Evolutionary conservation across 129 eudicot species (phyloP).

Genomic region (Centaurea solstitialis): DNA sequence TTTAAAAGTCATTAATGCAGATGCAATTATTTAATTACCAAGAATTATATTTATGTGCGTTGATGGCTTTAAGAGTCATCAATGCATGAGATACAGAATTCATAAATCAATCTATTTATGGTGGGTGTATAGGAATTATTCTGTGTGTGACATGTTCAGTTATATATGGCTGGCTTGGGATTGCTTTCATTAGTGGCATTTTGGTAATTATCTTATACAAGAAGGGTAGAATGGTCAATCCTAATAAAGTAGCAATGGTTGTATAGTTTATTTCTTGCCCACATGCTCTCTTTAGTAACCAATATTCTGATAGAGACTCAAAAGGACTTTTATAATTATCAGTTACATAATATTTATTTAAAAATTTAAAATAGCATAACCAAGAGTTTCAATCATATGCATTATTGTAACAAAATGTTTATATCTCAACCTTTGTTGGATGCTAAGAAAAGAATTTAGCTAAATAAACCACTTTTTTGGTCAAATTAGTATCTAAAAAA

Average conservation of each 20-base stretch:
- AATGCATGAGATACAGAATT: neutral
- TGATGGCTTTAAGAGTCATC: neutral
- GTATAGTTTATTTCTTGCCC: constrained; percentile 29
- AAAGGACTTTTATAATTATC: neutral
- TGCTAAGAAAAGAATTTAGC: neutral
- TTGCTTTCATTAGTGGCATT: constrained; percentile 12
- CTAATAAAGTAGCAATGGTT: constrained; percentile 3
- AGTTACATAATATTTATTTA: neutral
- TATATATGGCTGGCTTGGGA: neutral
- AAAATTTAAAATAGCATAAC: neutral
- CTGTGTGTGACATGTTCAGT: neutral
- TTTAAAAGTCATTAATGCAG: too few relatives aligned
- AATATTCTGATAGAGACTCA: constrained; percentile 26
- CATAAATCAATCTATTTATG: neutral
- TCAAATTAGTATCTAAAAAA: too few relatives aligned
- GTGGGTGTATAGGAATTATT: neutral
- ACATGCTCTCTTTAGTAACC: constrained; percentile 20
- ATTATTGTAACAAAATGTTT: neutral
- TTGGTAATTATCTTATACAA: constrained; percentile 10
- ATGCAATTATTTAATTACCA: too few relatives aligned
- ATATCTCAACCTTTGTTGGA: neutral
- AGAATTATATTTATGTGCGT: neutral
- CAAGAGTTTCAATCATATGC: neutral
- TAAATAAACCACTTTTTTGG: too few relatives aligned
- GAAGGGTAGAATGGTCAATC: constrained; percentile 28